Evolutionary conservation across 2,329 filamentous ascomycete genomes (phyloP), one percentile per base, ranked within the genome.

Genomic region (Aspergillus tanneri): DNA sequence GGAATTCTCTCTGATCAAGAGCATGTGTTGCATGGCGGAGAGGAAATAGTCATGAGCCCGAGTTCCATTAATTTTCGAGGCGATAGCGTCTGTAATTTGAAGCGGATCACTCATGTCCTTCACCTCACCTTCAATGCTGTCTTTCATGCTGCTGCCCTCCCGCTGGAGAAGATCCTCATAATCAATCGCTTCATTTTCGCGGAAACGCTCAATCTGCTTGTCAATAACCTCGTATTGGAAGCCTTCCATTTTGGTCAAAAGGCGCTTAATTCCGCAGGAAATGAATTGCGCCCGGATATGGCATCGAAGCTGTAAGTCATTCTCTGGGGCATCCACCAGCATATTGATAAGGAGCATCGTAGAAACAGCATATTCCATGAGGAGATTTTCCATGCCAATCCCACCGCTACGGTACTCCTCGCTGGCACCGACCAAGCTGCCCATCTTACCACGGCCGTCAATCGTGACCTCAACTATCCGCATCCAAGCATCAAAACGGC

Each of bases 151-250:
- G 67, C 84, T 92, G 61, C 86, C 88, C 72, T 97, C 93, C 53
- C 86, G 82, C 70, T 97, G 92, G 38, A 97, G 82, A 71, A 96
- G 86, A 68, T 97, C 93, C 74, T 99, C 93, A 67, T 97, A 97
- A 74, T 99, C 93, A 68, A 97, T 95, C 46, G 90, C 90, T 72
- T 97, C 92, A 66, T 97, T 96, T 54, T 87, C 86, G 49, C 89
- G 84, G 76, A 93, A 99, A 45, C 86, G 85, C 68, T 96, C 92
- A 63, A 97, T 87, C 74, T 99, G 93, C 78, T 96, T 97, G 78
- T 97, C 92, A 59, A 99, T 93, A 61, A 95, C 83, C 61, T 99
- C 93, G 74, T 97, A 99, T 70, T 97, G 91, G 76, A 99, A 97
- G 35, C 83, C 88, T 71, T 96, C 91, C 93, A 97, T 97, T 80